Evolutionary conservation across 169 alveolate genomes (phyloP).

Genomic region (Eimeria acervulina): DNA sequence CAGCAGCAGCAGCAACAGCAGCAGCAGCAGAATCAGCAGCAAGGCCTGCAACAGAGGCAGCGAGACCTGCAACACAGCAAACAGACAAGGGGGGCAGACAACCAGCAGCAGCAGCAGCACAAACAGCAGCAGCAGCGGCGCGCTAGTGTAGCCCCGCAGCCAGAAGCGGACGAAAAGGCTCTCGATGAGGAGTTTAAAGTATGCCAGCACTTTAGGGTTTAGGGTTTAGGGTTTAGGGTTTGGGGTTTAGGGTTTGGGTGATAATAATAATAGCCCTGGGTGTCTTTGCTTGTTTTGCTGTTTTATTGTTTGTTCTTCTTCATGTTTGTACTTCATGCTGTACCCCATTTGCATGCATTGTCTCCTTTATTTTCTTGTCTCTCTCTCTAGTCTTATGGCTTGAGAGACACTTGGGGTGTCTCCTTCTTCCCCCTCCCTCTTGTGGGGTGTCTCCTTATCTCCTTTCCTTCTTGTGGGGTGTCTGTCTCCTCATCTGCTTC

Average conservation of each 20-base stretch:
- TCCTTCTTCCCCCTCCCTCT: too few relatives aligned
- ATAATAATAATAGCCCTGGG: not conserved
- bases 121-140: not conserved
- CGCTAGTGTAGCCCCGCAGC: not conserved
- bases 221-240: not conserved
- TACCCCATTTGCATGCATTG: too few relatives aligned
- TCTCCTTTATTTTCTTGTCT: too few relatives aligned
- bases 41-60: not conserved
- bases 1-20: slow-evolving; percentile 6
- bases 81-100: not conserved
- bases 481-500: too few relatives aligned
- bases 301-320: too few relatives aligned
- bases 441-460: too few relatives aligned
- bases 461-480: too few relatives aligned
- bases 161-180: not conserved
- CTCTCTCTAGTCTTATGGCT: too few relatives aligned
- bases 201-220: not conserved
- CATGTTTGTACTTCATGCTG: too few relatives aligned
- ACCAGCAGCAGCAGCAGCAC: slow-evolving; percentile 8
- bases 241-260: not conserved
- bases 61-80: not conserved
- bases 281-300: too few relatives aligned
- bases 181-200: slow-evolving; percentile 45
- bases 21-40: not conserved
- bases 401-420: too few relatives aligned